phyloP scores from a whole-genome alignment of 306 rosid species.

The Calophaca sinica region DNA sequence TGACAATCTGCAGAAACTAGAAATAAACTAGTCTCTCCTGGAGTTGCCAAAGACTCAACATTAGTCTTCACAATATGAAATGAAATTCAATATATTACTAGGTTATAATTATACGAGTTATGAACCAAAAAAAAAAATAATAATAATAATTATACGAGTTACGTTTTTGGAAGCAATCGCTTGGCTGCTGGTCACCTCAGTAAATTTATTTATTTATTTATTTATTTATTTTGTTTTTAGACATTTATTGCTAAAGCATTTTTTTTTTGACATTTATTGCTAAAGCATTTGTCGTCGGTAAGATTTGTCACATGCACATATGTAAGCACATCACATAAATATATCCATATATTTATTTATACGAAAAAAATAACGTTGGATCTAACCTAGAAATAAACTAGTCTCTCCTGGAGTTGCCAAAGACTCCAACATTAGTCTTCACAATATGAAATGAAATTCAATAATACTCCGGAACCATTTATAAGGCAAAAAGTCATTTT shows the following conservation, averaged over 20 bases:
- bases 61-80: neutral
- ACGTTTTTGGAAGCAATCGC: no score
- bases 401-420: neutral
- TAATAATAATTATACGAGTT: no score
- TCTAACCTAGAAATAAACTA: constrained; percentile 1
- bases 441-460: constrained; percentile 17
- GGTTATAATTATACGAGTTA: no score
- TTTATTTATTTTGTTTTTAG: neutral
- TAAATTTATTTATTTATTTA: no score
- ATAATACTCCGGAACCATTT: no score
- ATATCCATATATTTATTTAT: neutral
- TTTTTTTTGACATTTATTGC: neutral
- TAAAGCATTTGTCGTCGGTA: neutral
- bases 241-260: neutral
- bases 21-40: neutral
- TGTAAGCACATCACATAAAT: no score
- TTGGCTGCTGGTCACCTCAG: neutral
- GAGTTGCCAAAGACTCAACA: no score
- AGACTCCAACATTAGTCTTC: neutral
- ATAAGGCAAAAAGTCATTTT: no score
- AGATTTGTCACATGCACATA: neutral
- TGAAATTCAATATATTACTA: constrained; percentile 2
- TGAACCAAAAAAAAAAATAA: no score
- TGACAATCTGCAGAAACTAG: neutral
- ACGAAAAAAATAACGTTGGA: neutral